Conservation (phyloP, 495 filamentous ascomycete species). For the Cudoniella acicularis region DNA sequence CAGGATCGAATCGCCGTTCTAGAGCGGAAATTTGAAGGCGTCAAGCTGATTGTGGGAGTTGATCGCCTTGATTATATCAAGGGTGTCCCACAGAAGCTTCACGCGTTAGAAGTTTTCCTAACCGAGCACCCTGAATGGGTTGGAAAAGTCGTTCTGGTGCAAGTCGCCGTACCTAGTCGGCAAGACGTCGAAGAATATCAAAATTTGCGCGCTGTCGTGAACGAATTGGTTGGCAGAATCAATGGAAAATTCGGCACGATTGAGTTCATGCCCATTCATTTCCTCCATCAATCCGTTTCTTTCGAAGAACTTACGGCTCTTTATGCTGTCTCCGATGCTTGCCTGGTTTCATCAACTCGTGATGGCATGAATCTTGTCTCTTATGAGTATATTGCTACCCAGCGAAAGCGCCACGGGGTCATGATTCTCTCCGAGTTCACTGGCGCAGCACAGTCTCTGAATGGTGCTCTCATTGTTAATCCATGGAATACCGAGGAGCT, state of each 20-base stretch:
- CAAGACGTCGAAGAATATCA: slow-evolving; percentile 97
- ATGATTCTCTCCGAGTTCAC: slow-evolving; percentile 93
- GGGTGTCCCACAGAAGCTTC: slow-evolving; percentile 90
- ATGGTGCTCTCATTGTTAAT: slow-evolving; percentile 83
- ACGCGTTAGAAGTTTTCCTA: slow-evolving; percentile 86
- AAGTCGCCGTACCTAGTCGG: slow-evolving; percentile 87
- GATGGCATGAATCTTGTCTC: slow-evolving; percentile 98
- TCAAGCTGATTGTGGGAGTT: slow-evolving; percentile 88
- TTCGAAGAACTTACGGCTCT: slow-evolving; percentile 91
- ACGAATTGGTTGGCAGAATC: slow-evolving; percentile 86
- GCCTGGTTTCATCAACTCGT: slow-evolving; percentile 84
- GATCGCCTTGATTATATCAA: slow-evolving; percentile 96
- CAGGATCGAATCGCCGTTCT: slow-evolving; percentile 73
- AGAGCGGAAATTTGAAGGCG: slow-evolving; percentile 76
- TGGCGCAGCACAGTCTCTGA: slow-evolving; percentile 82
- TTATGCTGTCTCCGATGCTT: slow-evolving; percentile 86
- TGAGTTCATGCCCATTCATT: slow-evolving; percentile 91
- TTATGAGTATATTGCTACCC: slow-evolving; percentile 92
- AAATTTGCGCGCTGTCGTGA: slow-evolving; percentile 83
- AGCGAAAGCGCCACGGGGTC: slow-evolving; percentile 76
- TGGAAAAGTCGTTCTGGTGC: slow-evolving; percentile 86
- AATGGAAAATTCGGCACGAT: slow-evolving; percentile 91
- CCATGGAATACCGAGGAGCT: slow-evolving; percentile 89
- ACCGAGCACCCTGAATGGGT: slow-evolving; percentile 90
- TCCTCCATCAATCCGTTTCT: slow-evolving; percentile 84